Percentiles rank a stretch among this genome's conserved stretches.
Conservation (phyloP, 2,329 filamentous ascomycete species). For the Colletotrichum lindemuthianum region DNA sequence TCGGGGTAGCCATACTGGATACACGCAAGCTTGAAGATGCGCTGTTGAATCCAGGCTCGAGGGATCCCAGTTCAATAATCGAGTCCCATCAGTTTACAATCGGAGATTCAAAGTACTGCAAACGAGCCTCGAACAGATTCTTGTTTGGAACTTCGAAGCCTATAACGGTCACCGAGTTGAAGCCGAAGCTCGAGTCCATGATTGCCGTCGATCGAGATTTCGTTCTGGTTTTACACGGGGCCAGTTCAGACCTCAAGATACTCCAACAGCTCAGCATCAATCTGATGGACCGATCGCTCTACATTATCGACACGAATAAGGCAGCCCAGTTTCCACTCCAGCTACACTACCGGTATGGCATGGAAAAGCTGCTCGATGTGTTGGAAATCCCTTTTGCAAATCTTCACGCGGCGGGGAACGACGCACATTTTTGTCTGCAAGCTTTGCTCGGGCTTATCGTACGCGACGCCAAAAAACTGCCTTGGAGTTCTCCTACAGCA, state of each 20-base stretch:
- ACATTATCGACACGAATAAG: slow-evolving; percentile 40
- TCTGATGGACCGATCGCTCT: slow-evolving; percentile 32
- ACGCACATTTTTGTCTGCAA: slow-evolving; percentile 41
- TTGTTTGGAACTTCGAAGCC: slow-evolving; percentile 26
- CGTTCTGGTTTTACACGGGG: slow-evolving; percentile 20
- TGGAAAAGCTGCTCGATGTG: slow-evolving; percentile 37
- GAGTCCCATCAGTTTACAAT: slow-evolving; percentile 31
- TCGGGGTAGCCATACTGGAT: slow-evolving; percentile 25
- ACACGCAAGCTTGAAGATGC: slow-evolving; percentile 13
- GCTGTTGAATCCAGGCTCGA: neutral
- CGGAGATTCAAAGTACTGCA: slow-evolving; percentile 18
- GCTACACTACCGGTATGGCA: slow-evolving; percentile 38
- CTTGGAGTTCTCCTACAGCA: neutral
- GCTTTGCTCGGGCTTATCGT: slow-evolving; percentile 35
- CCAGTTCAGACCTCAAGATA: slow-evolving; percentile 17
- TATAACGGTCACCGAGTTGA: slow-evolving; percentile 25
- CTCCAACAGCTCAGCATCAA: slow-evolving; percentile 15
- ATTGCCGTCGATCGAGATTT: slow-evolving; percentile 4
- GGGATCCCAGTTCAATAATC: neutral
- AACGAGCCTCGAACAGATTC: slow-evolving; percentile 32
- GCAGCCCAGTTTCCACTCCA: slow-evolving; percentile 39
- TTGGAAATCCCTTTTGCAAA: slow-evolving; percentile 36
- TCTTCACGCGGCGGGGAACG: slow-evolving; percentile 42
- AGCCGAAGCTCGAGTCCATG: slow-evolving; percentile 4
- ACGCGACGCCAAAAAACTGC: neutral